Evolutionary conservation across 352 stramenopile genomes (phyloP).

Genomic region (Phytophthora capsici): DNA sequence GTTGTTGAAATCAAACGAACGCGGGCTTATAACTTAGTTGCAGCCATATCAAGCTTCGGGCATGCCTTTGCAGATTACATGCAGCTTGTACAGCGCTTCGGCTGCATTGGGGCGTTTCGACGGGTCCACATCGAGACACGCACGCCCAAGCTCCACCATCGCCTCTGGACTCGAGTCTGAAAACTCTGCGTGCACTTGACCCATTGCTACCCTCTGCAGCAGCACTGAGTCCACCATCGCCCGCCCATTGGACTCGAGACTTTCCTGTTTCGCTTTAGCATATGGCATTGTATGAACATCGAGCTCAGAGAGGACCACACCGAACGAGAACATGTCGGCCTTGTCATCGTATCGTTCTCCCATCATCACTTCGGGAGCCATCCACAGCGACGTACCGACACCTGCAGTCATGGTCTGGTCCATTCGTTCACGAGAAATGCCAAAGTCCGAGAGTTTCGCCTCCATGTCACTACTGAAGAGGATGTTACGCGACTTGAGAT

Average conservation of each 20-base stretch:
- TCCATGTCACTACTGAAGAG: conserved; percentile 33
- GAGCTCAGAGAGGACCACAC: conserved; percentile 50
- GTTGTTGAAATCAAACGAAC: not conserved
- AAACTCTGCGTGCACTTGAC: conserved; percentile 32
- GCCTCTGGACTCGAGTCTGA: conserved; percentile 23
- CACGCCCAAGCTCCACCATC: conserved; percentile 21
- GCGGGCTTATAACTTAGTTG: conserved; percentile 22
- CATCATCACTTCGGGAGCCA: conserved; percentile 32
- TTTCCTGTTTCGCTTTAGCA: conserved; percentile 48
- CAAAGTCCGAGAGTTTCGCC: conserved; percentile 52
- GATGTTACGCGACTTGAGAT: conserved; percentile 43
- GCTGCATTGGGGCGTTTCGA: conserved; percentile 29
- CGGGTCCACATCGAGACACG: conserved; percentile 32
- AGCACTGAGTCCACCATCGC: conserved; percentile 31
- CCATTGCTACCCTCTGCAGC: conserved; percentile 28
- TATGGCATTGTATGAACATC: conserved; percentile 61
- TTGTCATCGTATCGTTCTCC: conserved; percentile 30
- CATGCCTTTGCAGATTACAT: conserved; percentile 28
- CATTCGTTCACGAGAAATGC: conserved; percentile 30
- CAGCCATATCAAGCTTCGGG: not conserved
- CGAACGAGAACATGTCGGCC: conserved; percentile 33
- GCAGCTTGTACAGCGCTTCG: conserved; percentile 37
- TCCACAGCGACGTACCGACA: conserved; percentile 36
- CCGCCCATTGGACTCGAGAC: conserved; percentile 20
- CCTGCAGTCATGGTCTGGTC: conserved; percentile 43